Conservation (phyloP, 768 basidiomycete genomes). For the Tulasnella sp. region DNA sequence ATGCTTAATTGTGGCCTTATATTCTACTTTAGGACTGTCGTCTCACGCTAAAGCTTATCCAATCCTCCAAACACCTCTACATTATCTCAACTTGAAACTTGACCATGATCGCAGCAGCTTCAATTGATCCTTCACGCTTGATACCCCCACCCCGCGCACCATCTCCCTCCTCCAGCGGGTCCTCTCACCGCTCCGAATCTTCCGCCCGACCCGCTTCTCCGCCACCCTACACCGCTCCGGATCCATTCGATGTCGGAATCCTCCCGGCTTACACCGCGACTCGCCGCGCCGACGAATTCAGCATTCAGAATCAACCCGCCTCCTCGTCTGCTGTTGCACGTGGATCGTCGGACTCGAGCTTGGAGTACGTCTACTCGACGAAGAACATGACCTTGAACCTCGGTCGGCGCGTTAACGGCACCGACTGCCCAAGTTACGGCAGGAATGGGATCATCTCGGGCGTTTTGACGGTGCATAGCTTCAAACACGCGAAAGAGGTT, state of each 20-base stretch:
- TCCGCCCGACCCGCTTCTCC: background rate
- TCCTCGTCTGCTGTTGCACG: background rate
- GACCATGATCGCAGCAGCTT: background rate
- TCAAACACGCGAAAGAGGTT: conserved; percentile 6
- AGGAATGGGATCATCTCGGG: background rate
- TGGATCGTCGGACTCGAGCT: background rate
- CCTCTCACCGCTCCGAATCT: background rate
- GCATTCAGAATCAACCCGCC: background rate
- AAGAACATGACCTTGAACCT: background rate
- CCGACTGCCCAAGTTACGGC: background rate
- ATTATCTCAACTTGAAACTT: background rate
- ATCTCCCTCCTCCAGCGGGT: background rate
- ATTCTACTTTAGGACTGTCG: background rate
- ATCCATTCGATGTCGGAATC: background rate
- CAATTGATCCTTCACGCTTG: background rate
- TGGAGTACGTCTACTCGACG: background rate
- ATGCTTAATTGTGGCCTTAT: too few relatives aligned
- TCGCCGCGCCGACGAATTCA: background rate
- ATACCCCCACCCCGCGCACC: background rate
- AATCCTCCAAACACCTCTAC: background rate
- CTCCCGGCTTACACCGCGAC: background rate
- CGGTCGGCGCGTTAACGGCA: background rate
- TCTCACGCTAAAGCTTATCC: background rate
- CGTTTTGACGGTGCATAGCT: background rate
- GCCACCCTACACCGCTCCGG: background rate